These are phyloP conservation scores for Crithidia fasciculata DNA, from an alignment of 208 protist genomes.

Conservation along the genomic window DNA sequence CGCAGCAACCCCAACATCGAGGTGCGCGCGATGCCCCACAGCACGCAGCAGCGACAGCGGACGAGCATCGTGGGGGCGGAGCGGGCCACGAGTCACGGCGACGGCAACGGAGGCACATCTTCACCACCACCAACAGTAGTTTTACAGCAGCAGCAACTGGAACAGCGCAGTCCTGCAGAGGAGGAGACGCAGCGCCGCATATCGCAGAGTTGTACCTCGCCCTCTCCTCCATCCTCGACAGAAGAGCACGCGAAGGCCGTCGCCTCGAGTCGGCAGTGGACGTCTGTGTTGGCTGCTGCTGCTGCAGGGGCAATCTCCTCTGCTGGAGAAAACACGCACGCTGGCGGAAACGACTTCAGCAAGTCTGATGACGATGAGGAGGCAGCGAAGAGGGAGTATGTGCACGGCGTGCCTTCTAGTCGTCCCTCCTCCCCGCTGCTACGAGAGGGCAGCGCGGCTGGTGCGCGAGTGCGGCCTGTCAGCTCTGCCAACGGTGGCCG, in stretches of 20 bases:
- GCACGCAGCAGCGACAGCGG: neutral
- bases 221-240: too few relatives aligned
- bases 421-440: neutral
- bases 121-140: neutral
- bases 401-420: neutral
- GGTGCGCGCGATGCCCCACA: constrained; percentile 5
- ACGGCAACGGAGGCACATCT: neutral
- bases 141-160: neutral
- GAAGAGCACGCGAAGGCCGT: neutral
- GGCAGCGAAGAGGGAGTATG: neutral
- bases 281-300: too few relatives aligned
- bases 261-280: neutral
- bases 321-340: too few relatives aligned
- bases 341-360: too few relatives aligned
- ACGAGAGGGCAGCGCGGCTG: constrained; percentile 13
- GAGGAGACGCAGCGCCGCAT: constrained; percentile 2
- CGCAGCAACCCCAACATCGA: constrained; percentile 11
- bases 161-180: neutral
- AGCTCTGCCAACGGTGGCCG: neutral
- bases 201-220: neutral
- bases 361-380: neutral
- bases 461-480: constrained; percentile 7
- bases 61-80: neutral
- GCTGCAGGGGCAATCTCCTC: too few relatives aligned
- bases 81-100: neutral